A percentile compares a stretch with the other conserved stretches of the same genome.
Evolutionary conservation across 106 monocot species (phyloP).

Genomic region (Dendrobium catenatum): DNA sequence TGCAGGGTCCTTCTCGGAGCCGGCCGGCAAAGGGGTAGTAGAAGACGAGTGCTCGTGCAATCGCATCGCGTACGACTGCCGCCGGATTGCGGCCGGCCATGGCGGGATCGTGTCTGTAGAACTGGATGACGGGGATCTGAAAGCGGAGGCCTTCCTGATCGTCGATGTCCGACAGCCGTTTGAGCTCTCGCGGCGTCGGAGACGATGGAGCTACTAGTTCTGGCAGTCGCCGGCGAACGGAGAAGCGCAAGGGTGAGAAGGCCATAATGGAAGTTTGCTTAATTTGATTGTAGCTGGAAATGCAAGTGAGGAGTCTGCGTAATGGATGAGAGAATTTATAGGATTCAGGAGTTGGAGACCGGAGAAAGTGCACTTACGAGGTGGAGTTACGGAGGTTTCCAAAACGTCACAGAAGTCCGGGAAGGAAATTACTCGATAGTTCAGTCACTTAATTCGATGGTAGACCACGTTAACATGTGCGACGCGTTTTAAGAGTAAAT

Average conservation of each 20-base stretch:
- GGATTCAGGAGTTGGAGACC: not conserved
- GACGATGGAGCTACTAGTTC: conserved; percentile 26
- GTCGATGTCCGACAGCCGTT: conserved; percentile 38
- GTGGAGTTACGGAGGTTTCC: not conserved
- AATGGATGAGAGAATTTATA: not conserved
- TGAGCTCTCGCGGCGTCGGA: conserved; percentile 32
- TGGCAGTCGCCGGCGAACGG: conserved; percentile 18
- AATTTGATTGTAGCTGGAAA: not conserved
- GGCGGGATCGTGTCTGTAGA: conserved; percentile 14
- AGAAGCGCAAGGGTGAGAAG: conserved; percentile 6
- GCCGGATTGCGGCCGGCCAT: conserved; percentile 23
- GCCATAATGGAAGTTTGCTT: not conserved
- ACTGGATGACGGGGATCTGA: conserved; percentile 29
- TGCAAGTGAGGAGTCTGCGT: not conserved
- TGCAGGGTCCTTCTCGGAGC: conserved; percentile 22
- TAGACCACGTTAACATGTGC: no score
- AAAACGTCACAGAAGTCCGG: not conserved
- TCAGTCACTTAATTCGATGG: not conserved
- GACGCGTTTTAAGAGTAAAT: no score
- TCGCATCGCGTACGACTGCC: conserved; percentile 34
- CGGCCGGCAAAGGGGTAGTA: conserved; percentile 76
- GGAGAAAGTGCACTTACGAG: no score
- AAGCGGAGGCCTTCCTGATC: conserved; percentile 42
- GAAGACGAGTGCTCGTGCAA: conserved; percentile 39
- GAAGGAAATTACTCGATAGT: not conserved